Base-by-base conservation (phyloP, 2,329 filamentous ascomycete genomes). In the Diplodia sapinea region DNA sequence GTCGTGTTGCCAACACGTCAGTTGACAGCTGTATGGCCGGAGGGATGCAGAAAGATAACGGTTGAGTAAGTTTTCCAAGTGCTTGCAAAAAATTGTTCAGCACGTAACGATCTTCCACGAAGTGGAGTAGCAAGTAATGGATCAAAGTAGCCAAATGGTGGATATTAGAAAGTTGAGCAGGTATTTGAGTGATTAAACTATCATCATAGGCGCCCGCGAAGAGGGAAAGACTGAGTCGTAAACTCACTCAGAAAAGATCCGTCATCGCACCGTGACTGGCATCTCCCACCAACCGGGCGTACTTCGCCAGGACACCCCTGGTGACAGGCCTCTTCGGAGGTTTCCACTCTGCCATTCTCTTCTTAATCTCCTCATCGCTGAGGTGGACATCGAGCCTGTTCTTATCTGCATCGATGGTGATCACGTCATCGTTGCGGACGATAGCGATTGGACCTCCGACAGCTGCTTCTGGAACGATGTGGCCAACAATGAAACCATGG, bases 401-500 rank as follows among this genome's bases (percentile, higher is more conserved):
- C 43, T 81, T 87, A 72, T 92, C 88, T 0, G 94, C 93, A 76
- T 95, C 91, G 74, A 98, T 97, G 3, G 91, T 93, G 63, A 98
- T 88, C 31, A 87, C 79, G 78, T 98, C 94, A 1, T 92, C 94
- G 73, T 96, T 86, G 72, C 82, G 77, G 2, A 97, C 92, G 6
- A 96, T 82, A 0, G 91, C 94, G 74, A 98, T 93, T 0, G 94
- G 94, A 0, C 94, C 94, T 17, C 94, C 94, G 1, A 90, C 89
- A 1, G 91, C 92, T 0, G 94, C 94, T 79, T 98, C 94, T 2
- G 94, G 94, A 2, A 91, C 91, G 15, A 97, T 92, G 74, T 97
- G 94, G 0, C 94, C 94, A 17, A 98, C 92, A 74, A 97, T 95
- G 79, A 97, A 97, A 0, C 93, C 93, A 78, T 97, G 94, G 65